Evolutionary conservation across 169 alveolate genomes (phyloP).

Genomic region (Babesia bigemina): DNA sequence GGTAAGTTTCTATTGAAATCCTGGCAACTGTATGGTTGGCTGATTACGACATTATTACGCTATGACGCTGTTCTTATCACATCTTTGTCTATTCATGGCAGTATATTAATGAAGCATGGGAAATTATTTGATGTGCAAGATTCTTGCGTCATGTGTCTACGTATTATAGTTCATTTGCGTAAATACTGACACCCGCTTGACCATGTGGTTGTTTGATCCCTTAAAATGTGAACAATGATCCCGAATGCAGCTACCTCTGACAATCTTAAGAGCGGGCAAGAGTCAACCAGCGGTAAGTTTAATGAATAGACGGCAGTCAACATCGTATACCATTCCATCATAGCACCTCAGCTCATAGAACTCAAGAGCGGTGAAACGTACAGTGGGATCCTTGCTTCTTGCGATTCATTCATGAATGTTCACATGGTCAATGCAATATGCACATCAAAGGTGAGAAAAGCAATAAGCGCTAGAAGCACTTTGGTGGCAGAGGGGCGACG

Average conservation of each 20-base stretch:
- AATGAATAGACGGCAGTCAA: background rate
- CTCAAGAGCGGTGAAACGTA: conserved; percentile 85
- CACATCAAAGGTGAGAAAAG: conserved; percentile 72
- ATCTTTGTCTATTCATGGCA: too few relatives aligned
- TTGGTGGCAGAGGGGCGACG: conserved; percentile 70
- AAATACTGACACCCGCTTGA: background rate
- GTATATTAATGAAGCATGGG: too few relatives aligned
- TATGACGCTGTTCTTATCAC: too few relatives aligned
- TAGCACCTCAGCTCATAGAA: conserved; percentile 79
- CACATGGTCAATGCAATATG: conserved; percentile 82
- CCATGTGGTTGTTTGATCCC: too few relatives aligned
- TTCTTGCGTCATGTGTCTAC: background rate
- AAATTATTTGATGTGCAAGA: too few relatives aligned
- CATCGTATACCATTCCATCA: background rate
- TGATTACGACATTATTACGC: background rate
- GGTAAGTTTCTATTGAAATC: conserved; percentile 11
- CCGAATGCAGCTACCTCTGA: conserved; percentile 77
- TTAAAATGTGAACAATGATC: background rate
- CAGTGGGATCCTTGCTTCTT: conserved; percentile 80
- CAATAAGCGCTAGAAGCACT: background rate
- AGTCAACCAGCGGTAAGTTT: conserved; percentile 83
- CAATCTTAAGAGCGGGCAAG: conserved; percentile 81
- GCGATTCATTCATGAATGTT: conserved; percentile 84
- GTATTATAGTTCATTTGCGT: background rate
- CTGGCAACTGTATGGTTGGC: background rate